Base-by-base conservation (phyloP, 1,139 yeast species). In the Casaregolazyma lundiana region DNA sequence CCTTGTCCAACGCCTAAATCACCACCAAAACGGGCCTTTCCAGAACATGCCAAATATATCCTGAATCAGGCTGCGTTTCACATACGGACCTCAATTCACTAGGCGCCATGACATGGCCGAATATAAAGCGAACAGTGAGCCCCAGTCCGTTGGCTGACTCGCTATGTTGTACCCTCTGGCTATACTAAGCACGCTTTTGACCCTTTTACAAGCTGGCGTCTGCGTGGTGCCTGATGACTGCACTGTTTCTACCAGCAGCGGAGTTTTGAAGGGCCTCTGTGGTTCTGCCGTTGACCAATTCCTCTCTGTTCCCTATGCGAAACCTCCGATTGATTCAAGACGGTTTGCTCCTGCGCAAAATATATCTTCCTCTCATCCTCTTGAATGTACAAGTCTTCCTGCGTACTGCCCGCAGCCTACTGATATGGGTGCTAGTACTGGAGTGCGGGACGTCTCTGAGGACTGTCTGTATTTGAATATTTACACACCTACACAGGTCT, bases 381-480 rank as follows among this genome's bases (percentile, higher is more conserved):
- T 43, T 9, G n/a, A 24, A 6, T 55, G 48, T 9, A 42, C 43
- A 1, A 20, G 30, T 2, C 47, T 54, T 6, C 56, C 60, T 9
- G 50, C 57, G 1, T 49, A 46, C 17, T 61, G 65, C 48, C 61
- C 62, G 8, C 63, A 61, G 45, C 30, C 39, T 4, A 22, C 26
- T 8, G 32, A 39, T 11, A 41, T 38, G 16, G 29, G 37, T 17
- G 20, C 41, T 13, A 15, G 32, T n/a, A 26, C 13, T 11, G 15
- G 3, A 7, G 15, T 7, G 4, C 32, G 15, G 4, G 37, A 47
- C 18, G 41, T 43, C 20, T 38, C 51, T 17, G 65, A 62, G 42
- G 62, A 59, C 45, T 62, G 66, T 38, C 49, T 61, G 19, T 59
- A 50, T 34, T 49, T 62, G 17, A 63, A 63, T 43, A 55, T 63